Evolutionary conservation across 225 moss, liverwort and hornwort genomes (phyloP).

Genomic region (Lunularia cruciata): DNA sequence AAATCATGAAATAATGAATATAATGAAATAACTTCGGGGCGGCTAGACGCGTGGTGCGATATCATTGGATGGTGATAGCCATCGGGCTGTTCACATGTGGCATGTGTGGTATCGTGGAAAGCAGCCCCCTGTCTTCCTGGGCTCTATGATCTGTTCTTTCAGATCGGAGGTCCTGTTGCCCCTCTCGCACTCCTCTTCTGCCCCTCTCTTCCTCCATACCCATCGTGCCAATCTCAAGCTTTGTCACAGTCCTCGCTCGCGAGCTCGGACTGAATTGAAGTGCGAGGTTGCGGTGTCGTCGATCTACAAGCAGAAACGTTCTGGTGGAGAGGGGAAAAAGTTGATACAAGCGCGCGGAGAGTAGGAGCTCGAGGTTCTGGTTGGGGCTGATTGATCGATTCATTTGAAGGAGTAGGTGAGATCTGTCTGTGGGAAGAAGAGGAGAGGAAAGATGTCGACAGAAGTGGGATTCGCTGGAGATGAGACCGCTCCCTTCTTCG

Average conservation of each 20-base stretch:
- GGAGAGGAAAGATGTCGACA: slow-evolving; percentile 46
- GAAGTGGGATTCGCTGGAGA: slow-evolving; percentile 54
- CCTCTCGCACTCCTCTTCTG: not conserved
- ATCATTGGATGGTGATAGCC: not conserved
- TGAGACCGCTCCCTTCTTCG: slow-evolving; percentile 79
- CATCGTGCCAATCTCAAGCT: not conserved
- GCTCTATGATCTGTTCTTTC: not conserved
- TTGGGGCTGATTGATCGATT: too few relatives aligned
- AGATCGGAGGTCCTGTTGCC: not conserved
- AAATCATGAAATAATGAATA: too few relatives aligned
- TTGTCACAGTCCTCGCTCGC: not conserved
- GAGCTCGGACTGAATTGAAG: not conserved
- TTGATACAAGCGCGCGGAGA: not conserved
- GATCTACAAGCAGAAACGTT: too few relatives aligned
- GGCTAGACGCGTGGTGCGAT: not conserved
- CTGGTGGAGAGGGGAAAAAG: not conserved
- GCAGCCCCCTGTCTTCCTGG: not conserved
- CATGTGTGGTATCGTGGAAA: slow-evolving; percentile 10
- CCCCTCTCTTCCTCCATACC: not conserved
- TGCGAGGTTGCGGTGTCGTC: not conserved
- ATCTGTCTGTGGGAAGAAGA: not conserved
- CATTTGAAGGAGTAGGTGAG: too few relatives aligned
- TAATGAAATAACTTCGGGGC: too few relatives aligned
- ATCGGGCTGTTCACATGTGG: slow-evolving; percentile 7
- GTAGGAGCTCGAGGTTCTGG: not conserved